Conservation (phyloP, 345 rosid species). For the Anastatica hierochuntica region DNA sequence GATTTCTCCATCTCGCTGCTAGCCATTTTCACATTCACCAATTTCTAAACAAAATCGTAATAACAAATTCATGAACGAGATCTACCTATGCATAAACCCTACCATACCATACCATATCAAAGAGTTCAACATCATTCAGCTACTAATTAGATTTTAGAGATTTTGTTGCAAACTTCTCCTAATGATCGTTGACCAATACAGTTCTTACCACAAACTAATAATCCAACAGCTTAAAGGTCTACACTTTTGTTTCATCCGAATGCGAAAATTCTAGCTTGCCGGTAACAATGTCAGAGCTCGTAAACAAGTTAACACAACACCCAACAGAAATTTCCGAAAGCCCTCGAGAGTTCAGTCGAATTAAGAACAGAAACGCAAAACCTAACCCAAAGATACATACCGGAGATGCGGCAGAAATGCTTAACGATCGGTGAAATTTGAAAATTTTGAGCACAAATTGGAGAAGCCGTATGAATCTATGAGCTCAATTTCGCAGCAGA, state of each 20-base stretch:
- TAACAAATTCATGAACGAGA: slow-evolving; percentile 4
- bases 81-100: neutral
- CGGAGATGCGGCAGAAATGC: slow-evolving; percentile 2
- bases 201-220: neutral
- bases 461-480: neutral
- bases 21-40: slow-evolving; percentile 39
- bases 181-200: slow-evolving; percentile 15
- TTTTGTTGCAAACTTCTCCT: neutral
- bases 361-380: neutral
- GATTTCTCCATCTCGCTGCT: slow-evolving; percentile 61
- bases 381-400: neutral
- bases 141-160: neutral
- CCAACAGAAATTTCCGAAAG: slow-evolving; percentile 1
- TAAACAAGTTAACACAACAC: neutral
- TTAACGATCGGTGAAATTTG: neutral
- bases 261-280: neutral
- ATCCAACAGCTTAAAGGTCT: slow-evolving; percentile 6
- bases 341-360: slow-evolving; percentile 2
- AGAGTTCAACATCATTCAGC: no score
- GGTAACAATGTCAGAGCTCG: slow-evolving; percentile 10
- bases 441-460: neutral
- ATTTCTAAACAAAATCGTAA: slow-evolving; percentile 15
- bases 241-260: slow-evolving; percentile 1
- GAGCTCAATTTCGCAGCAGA: slow-evolving; percentile 5
- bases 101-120: no score